Base-by-base conservation (phyloP, 257 asterid genomes). In the Salvia hispanica region DNA sequence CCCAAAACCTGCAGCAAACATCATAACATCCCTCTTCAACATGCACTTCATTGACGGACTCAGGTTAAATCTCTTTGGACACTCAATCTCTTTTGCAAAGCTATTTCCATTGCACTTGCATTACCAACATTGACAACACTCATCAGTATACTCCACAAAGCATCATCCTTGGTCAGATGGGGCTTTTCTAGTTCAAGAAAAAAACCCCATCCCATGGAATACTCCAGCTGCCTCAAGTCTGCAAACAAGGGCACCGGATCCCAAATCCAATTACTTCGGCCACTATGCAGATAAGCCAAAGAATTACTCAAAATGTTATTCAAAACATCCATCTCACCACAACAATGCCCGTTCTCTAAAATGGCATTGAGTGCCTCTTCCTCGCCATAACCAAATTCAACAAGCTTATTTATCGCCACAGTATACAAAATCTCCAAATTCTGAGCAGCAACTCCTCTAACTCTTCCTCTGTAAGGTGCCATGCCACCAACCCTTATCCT, bases 131-230 rank as follows among this genome's bases (percentile, higher is more conserved):
- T 95, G 66, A 94, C 91, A 78, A 88, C 96, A 66, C 91, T 87
- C 94, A 87, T 87, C 69, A 94, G 66, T 75, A 94, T 83, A 80
- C 96, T 88, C 99, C 97, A 91, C 99, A 94, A 88, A 0, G 97
- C 96, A 34, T 91, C 96, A 12, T 90, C 95, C 59, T 78, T 87
- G 58, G 86, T 88, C 85, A 91, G 70, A 65, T 85, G 89, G 10
- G 96, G 97, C 80, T 87, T 88, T 55, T 87, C 74, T 77, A 84
- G 95, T 62, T 94, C 90, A 94, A 79, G 76, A 94, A 78, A 70
- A 87, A 81, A 62, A 94, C n/a, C 88, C 97, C 88, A 80, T n/a
- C 95, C 93, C 0, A 88, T 80, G 54, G 99, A 86, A 76, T 88
- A 86, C 78, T 88, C 76, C 66, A 94, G 74, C 82, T 88, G 95